phyloP scores from a whole-genome alignment of 805 yeast genomes.

The Blastobotrys parvus region DNA sequence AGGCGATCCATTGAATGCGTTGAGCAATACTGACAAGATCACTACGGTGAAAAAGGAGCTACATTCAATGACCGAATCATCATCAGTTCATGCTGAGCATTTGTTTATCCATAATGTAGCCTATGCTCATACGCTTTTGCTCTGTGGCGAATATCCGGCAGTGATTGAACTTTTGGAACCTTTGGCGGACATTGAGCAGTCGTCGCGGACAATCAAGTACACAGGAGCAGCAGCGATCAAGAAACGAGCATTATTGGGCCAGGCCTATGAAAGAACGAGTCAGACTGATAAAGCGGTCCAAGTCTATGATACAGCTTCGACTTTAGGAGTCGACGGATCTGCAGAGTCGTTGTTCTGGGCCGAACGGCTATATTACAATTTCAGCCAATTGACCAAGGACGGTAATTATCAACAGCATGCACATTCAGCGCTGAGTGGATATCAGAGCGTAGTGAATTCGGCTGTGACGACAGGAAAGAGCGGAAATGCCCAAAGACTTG shows the following conservation, averaged over 20 bases:
- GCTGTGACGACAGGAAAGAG: too few relatives aligned
- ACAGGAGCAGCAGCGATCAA: background rate
- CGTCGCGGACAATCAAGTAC: background rate
- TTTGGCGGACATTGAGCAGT: background rate
- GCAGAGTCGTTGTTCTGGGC: background rate
- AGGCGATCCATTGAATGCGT: too few relatives aligned
- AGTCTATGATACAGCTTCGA: background rate
- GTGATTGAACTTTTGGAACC: background rate
- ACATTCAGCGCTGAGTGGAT: background rate
- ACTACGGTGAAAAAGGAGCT: too few relatives aligned
- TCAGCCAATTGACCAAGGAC: background rate
- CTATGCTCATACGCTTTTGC: background rate
- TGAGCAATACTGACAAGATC: too few relatives aligned
- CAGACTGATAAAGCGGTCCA: background rate
- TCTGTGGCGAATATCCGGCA: background rate
- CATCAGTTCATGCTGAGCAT: background rate
- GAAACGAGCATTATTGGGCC: background rate
- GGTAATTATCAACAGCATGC: background rate
- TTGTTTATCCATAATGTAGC: background rate
- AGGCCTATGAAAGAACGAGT: background rate
- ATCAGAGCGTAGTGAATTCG: background rate
- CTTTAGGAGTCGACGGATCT: background rate
- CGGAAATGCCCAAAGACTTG: background rate
- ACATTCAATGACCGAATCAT: background rate
- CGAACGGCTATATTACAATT: background rate